Evolutionary conservation across 2,329 filamentous ascomycete species (phyloP), one percentile per base, ranked within the genome.

Genomic region (Fusarium foetens): DNA sequence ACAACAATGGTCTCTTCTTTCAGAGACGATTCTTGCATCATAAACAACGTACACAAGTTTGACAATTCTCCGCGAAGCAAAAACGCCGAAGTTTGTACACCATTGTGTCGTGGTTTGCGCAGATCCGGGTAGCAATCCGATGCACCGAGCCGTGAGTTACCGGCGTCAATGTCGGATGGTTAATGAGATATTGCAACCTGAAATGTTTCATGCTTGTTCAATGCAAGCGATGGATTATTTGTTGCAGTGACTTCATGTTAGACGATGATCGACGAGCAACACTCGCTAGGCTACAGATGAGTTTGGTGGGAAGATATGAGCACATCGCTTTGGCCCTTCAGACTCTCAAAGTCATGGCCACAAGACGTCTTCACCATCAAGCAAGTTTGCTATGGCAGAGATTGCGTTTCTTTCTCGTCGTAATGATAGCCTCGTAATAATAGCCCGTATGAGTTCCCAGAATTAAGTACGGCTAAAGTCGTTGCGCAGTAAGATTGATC

Each of bases 61-160:
- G 27, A 31, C 7, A 29, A 19, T 59, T 14, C 9, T 39, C 27
- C n/a, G 21, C 23, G 29, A 21, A 68, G 53, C 23, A 41, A 64
- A 42, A 23, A 19, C 14, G 31, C 42, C 25, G 36, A 38, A 12
- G 21, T 14, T 16, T 55, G 36, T 57, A 8, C 41, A 68, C 59
- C 52, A 63, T 67, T 42, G 35, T 53, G 43, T 39, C 39, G 27
- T 53, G 66, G 25, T 69, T 54, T 62, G 29, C 29, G 41, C 54
- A 41, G 59, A 53, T 43, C 35, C 53, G 45, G 70, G 54, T 64
- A 33, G 17, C 29, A 58, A 58, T 55, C 53, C 62, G 68, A 64
- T 70, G 58, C 43, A 68, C n/a, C 49, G 48, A 66, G 63, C 69
- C 69, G 66, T 57, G 41, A 31, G 31, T 69, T 71, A 39, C 72